A percentile compares a stretch with the other conserved stretches of the same genome.
phyloP scores from a whole-genome alignment of 1,284 basidiomycete genomes.

The Leccinum idahoense region DNA sequence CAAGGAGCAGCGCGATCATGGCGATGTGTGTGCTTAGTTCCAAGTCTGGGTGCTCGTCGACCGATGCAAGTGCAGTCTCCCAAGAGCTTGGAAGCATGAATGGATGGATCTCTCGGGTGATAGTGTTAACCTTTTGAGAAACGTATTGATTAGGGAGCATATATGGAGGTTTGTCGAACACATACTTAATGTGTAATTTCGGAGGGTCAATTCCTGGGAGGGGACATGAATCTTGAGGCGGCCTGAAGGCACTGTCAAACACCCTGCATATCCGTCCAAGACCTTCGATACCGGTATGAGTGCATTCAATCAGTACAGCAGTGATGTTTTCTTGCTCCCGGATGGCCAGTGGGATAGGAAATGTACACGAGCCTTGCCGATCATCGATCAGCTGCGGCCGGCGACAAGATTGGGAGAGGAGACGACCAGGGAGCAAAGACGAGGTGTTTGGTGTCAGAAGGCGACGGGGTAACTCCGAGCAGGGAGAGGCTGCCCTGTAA shows the following conservation, averaged over 20 bases:
- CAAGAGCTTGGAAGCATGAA: conserved; percentile 56
- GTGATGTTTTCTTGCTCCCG: conserved; percentile 25
- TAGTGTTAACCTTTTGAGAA: conserved; percentile 35
- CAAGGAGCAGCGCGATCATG: conserved; percentile 32
- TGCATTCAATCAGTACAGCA: conserved; percentile 50
- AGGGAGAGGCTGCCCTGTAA: conserved; percentile 52
- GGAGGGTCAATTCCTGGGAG: conserved; percentile 38
- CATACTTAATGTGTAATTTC: conserved; percentile 52
- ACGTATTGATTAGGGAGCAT: background rate
- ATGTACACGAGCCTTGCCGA: conserved; percentile 18
- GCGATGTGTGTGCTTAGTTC: conserved; percentile 13
- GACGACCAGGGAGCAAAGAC: conserved; percentile 66
- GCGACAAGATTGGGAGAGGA: conserved; percentile 53
- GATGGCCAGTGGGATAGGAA: conserved; percentile 12
- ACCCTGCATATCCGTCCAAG: conserved; percentile 56
- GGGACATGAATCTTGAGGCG: conserved; percentile 32
- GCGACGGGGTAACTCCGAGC: conserved; percentile 41
- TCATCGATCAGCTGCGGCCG: conserved; percentile 17
- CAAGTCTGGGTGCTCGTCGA: conserved; percentile 6
- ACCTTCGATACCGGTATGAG: conserved; percentile 56
- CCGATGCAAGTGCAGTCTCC: conserved; percentile 41
- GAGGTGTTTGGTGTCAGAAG: conserved; percentile 38
- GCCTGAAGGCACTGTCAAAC: conserved; percentile 56
- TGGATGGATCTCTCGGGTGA: conserved; percentile 41
- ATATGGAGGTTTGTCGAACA: conserved; percentile 8